phyloP scores from a whole-genome alignment of 257 asterid genomes.

The Cruciata laevipes region DNA sequence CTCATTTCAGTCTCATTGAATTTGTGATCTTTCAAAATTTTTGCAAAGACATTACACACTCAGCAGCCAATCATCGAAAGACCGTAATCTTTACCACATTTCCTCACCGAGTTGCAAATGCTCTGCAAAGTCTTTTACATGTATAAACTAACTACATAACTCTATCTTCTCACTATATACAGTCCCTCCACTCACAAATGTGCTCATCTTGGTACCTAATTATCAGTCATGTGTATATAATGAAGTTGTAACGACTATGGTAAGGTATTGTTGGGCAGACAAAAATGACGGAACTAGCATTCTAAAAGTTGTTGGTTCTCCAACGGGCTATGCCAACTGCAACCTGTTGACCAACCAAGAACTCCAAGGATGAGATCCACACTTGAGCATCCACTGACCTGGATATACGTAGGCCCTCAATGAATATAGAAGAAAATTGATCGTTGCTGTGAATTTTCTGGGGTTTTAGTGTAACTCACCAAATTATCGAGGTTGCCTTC shows the following conservation, averaged over 20 bases:
- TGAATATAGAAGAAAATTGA: background rate
- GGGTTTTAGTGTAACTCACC: constrained; percentile 36
- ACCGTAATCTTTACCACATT: background rate
- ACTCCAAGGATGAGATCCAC: constrained; percentile 77
- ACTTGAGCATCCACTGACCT: constrained; percentile 61
- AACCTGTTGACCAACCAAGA: constrained; percentile 87
- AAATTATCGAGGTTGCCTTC: constrained; percentile 69
- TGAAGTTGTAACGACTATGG: background rate
- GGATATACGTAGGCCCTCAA: constrained; percentile 14
- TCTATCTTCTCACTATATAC: constrained; percentile 41
- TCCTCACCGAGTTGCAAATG: background rate
- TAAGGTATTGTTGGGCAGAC: constrained; percentile 20
- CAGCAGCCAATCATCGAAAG: background rate
- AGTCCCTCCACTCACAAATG: constrained; percentile 26
- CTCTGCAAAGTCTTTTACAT: constrained; percentile 36
- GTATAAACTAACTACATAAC: constrained; percentile 37
- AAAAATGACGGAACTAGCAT: constrained; percentile 32
- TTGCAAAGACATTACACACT: background rate
- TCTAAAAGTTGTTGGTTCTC: constrained; percentile 48
- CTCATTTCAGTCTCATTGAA: background rate
- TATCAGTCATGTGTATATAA: constrained; percentile 12
- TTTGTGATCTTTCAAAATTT: background rate
- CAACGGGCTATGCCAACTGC: constrained; percentile 69
- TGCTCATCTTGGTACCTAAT: constrained; percentile 26
- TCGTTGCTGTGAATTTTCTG: background rate